Evolutionary conservation across 768 basidiomycete species (phyloP), one percentile per base, ranked within the genome.

Genomic region (Boletus edulis): DNA sequence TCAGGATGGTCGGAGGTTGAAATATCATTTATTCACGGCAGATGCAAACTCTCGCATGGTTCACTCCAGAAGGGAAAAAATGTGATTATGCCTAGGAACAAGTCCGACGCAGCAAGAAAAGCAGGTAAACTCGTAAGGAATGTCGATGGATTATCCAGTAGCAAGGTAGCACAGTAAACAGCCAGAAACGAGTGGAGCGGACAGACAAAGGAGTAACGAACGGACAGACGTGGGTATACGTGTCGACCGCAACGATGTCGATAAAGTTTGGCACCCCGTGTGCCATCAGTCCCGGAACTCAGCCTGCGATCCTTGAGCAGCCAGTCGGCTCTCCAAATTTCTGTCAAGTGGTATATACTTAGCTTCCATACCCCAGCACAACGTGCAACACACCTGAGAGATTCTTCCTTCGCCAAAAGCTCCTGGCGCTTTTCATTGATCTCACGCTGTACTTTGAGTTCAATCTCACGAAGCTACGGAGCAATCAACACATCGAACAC

Each of bases 391-490:
- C 57, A 90, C 89, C 89, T 83, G 65, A 93, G 88, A 42, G 91
- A 90, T 72, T 97, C 95, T 71, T 97, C 96, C 72, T 96, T 97
- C 39, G 96, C 97, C 66, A 97, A 75, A 57, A 98, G 76, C 69
- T 98, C 96, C 71, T 98, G 96, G 67, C 94, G 81, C 78, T 96
- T 95, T 79, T 98, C 91, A 69, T 91, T 92, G 73, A 99, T 93
- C 78, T 99, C 97, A 46, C 97, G 84, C 73, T 98, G 95, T 29
- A 98, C 94, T 73, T 94, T 95, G 73, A 98, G 83, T 73, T 99
- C 97, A 72, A 98, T 91, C 76, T 99, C 97, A 58, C 96, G 93
- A 61, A 99, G 81, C 87, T 92, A 62, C 51, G 50, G 55, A 57
- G 43, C 46, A 50, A 44, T 62, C 54, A 64, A 50, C 42, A 57